A percentile compares a stretch with the other conserved stretches of the same genome.
Conservation (phyloP, 1,139 yeast species). For the Petasospora rhodanensis region DNA sequence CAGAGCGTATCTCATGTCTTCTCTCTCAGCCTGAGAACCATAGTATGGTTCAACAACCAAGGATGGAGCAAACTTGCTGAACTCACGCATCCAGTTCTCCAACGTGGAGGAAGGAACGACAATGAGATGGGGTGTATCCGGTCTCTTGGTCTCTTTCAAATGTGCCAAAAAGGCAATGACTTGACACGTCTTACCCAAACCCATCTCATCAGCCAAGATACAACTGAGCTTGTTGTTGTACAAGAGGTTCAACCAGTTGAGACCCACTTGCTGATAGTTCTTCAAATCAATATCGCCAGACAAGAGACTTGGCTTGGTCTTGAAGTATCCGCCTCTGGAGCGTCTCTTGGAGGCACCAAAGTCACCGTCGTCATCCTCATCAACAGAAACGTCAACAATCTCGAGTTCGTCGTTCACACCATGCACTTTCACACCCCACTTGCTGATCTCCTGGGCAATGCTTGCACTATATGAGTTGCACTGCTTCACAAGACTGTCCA, state of each 20-base stretch:
- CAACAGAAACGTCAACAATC: slow-evolving; percentile 42
- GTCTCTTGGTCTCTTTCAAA: slow-evolving; percentile 54
- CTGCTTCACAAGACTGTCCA: slow-evolving; percentile 78
- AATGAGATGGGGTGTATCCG: slow-evolving; percentile 68
- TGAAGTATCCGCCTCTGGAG: slow-evolving; percentile 47
- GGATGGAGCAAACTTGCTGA: slow-evolving; percentile 80
- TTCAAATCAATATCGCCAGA: slow-evolving; percentile 65
- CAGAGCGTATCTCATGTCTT: slow-evolving; percentile 70
- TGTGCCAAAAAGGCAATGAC: slow-evolving; percentile 81
- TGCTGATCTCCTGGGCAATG: slow-evolving; percentile 66
- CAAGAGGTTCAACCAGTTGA: slow-evolving; percentile 84
- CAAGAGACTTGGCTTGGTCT: slow-evolving; percentile 64
- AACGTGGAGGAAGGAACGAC: slow-evolving; percentile 96
- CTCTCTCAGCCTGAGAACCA: slow-evolving; percentile 83
- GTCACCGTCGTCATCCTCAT: slow-evolving; percentile 33
- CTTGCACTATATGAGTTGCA: slow-evolving; percentile 75
- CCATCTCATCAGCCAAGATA: slow-evolving; percentile 96
- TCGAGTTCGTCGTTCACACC: slow-evolving; percentile 59
- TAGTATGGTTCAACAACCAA: slow-evolving; percentile 87
- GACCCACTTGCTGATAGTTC: slow-evolving; percentile 90
- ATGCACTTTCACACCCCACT: slow-evolving; percentile 80
- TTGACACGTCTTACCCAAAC: slow-evolving; percentile 85
- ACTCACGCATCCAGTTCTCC: slow-evolving; percentile 97
- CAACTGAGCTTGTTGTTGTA: slow-evolving; percentile 80
- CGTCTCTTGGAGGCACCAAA: slow-evolving; percentile 27